Conservation (phyloP, 441 rosid genomes). For the Gossypium aridum region DNA sequence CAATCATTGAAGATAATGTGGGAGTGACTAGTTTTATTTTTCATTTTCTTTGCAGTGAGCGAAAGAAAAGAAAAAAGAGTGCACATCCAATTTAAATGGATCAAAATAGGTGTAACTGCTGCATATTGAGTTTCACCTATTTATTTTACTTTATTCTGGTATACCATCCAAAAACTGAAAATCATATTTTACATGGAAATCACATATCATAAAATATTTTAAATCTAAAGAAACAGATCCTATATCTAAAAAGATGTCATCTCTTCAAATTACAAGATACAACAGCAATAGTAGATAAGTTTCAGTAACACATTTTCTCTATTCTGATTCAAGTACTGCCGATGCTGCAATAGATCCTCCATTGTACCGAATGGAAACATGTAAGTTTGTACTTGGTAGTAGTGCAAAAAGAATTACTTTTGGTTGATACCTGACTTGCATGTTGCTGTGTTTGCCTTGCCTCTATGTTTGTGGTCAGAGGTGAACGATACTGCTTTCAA, state of each 20-base stretch:
- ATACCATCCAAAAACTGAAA: not conserved
- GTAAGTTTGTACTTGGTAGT: not conserved
- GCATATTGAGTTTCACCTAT: not conserved
- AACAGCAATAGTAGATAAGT: not conserved
- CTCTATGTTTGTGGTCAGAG: not conserved
- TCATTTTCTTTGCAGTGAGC: not conserved
- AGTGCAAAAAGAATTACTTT: not conserved
- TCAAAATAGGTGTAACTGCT: not conserved
- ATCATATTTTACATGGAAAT: not conserved
- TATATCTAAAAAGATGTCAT: not conserved
- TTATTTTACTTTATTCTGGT: not conserved
- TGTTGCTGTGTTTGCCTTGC: not conserved
- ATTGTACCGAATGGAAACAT: not conserved
- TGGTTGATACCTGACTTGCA: not conserved
- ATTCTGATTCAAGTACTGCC: not conserved
- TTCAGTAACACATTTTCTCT: not conserved
- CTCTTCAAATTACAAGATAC: not conserved
- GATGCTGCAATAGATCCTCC: not conserved
- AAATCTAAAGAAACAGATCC: not conserved
- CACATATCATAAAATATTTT: not conserved
- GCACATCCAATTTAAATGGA: not conserved
- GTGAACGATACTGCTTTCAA: not conserved
- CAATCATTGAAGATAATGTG: constrained; percentile 55
- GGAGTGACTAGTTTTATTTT: not conserved
- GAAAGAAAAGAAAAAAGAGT: not conserved